Evolutionary conservation across 768 basidiomycete species (phyloP), one percentile per base, ranked within the genome.

Genomic region (Macrolepiota albuminosa): DNA sequence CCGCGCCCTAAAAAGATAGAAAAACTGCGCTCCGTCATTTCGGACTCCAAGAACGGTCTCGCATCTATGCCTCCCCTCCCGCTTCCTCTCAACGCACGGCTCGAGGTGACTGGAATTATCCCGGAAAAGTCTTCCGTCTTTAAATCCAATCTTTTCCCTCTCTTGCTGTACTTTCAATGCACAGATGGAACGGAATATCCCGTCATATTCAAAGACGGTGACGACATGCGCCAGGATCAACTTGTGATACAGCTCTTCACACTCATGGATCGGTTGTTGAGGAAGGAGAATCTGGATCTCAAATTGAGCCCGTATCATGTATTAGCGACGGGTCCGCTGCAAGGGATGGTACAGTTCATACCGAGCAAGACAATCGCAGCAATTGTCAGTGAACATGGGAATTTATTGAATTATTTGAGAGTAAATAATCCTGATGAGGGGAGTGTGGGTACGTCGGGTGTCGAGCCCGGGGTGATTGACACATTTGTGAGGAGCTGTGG

Each of bases 241-340:
- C 84, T 99, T 40, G 95, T 98, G 31, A 89, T 98, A 53, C 97
- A 99, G 72, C 80, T 98, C n/a, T 95, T 99, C 72, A 97, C 95
- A 16, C 84, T 99, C 31, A 99, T 99, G 97, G 95, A 99, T 70
- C 82, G 91, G 51, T 73, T 99, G 29, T 74, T 98, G 61, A 78
- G 94, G 59, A 96, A 95, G 73, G 97, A 98, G 76, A 97, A 97
- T 70, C 72, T 99, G 55, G 97, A 98, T 69, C 76, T 98, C 59
- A 92, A 93, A 69, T 71, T 99, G 58, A 93, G 84, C 60, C 92
- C 94, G 6, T 98, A 97, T 67, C 87, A 89, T 62, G 97, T 98
- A 2, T 76, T 99, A 21, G 96, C 97, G 18, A 98, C 96, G 0
- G 93, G 93, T 1, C 84, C 88, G 1, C 75, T 86, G 54, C 95